Conservation (phyloP, 1,139 yeast species). For the Debaryomycetaceae sp. region DNA sequence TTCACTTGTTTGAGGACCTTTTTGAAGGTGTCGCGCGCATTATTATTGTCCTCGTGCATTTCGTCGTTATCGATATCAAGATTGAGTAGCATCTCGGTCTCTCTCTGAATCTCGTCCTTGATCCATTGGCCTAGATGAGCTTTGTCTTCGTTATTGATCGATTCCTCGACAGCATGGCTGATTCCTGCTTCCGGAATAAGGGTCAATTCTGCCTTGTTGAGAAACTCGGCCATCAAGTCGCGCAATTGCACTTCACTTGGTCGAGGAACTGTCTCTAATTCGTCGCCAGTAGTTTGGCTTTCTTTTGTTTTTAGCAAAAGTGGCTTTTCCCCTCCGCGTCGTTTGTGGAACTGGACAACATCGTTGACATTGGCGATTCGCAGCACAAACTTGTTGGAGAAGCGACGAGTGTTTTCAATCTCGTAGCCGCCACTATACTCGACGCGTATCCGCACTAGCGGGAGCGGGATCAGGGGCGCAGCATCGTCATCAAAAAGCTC, state of each 20-base stretch:
- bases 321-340: constrained; percentile 9
- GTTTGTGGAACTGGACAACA: constrained; percentile 62
- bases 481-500: constrained; percentile 12
- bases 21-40: constrained; percentile 19
- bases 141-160: constrained; percentile 78
- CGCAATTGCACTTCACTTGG: constrained; percentile 42
- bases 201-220: constrained; percentile 53
- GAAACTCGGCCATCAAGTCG: constrained; percentile 47
- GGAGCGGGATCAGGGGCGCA: constrained; percentile 42
- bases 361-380: constrained; percentile 84
- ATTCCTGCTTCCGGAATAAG: constrained; percentile 72
- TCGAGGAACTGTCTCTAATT: constrained; percentile 8
- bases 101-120: constrained; percentile 52
- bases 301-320: constrained; percentile 11
- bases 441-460: constrained; percentile 70
- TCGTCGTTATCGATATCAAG: constrained; percentile 26
- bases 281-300: constrained; percentile 13
- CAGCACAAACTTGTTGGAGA: constrained; percentile 85
- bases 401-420: constrained; percentile 81
- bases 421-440: constrained; percentile 88
- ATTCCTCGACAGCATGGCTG: constrained; percentile 59
- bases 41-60: constrained; percentile 17
- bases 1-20: constrained; percentile 17
- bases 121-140: constrained; percentile 59
- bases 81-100: constrained; percentile 44